These are phyloP conservation scores for Penicillium digitatum DNA, from an alignment of 2,329 filamentous ascomycete species.

Conservation along the genomic window DNA sequence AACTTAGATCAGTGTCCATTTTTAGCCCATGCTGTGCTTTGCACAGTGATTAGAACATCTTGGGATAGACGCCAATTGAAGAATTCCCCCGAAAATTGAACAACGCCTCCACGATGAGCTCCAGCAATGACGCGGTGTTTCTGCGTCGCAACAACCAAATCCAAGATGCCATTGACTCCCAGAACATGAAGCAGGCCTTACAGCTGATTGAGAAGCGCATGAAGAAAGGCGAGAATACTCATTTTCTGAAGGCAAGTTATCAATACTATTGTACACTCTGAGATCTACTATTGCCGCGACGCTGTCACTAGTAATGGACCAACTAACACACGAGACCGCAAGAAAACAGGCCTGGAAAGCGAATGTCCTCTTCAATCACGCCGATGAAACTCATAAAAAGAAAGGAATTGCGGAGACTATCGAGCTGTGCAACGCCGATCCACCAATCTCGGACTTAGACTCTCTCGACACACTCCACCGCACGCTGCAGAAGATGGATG, in stretches of 20 bases:
- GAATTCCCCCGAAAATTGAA: background rate
- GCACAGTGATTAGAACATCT: constrained; percentile 21
- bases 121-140: constrained; percentile 39
- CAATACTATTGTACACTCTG: background rate
- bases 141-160: constrained; percentile 48
- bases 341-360: constrained; percentile 43
- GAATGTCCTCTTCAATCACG: constrained; percentile 39
- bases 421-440: constrained; percentile 41
- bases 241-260: constrained; percentile 37
- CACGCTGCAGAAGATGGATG: constrained; percentile 37
- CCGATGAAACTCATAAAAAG: constrained; percentile 41
- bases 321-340: background rate
- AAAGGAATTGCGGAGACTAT: constrained; percentile 45
- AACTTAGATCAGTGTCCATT: background rate
- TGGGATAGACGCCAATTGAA: background rate
- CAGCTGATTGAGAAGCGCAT: constrained; percentile 51
- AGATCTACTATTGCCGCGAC: background rate
- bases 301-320: background rate
- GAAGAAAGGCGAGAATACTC: constrained; percentile 52
- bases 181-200: constrained; percentile 49
- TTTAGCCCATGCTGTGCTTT: constrained; percentile 24
- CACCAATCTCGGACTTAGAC: constrained; percentile 44
- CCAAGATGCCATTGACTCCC: constrained; percentile 47
- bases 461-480: constrained; percentile 43
- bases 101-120: constrained; percentile 26